These are phyloP conservation scores for Cladobotryum mycophilum DNA, from an alignment of 2,329 filamentous ascomycete genomes.

Conservation along the genomic window DNA sequence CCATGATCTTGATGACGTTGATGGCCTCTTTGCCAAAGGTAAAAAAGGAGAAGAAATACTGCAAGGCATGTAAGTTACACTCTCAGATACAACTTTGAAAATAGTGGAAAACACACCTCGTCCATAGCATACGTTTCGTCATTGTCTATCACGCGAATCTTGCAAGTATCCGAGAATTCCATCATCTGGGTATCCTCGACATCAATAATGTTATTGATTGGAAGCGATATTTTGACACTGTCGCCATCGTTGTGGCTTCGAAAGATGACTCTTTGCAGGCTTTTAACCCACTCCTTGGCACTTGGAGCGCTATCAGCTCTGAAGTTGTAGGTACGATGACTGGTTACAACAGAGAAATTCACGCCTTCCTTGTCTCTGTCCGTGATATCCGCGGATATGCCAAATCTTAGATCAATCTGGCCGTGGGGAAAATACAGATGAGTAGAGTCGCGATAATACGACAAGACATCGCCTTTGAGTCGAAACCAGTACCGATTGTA, in stretches of 20 bases:
- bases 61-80: background rate
- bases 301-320: constrained; percentile 80
- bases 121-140: constrained; percentile 94
- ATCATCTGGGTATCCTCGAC: constrained; percentile 88
- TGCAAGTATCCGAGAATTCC: constrained; percentile 88
- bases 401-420: constrained; percentile 87
- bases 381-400: constrained; percentile 73
- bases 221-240: constrained; percentile 91
- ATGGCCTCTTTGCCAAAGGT: constrained; percentile 78
- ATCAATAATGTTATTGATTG: constrained; percentile 82
- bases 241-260: constrained; percentile 93
- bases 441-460: constrained; percentile 78
- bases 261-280: constrained; percentile 90
- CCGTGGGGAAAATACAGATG: constrained; percentile 88
- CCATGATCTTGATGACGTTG: constrained; percentile 65
- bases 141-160: constrained; percentile 86
- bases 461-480: constrained; percentile 83
- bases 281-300: constrained; percentile 95
- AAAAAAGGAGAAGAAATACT: constrained; percentile 98
- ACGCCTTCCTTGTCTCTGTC: constrained; percentile 73
- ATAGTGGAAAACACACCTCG: constrained; percentile 89
- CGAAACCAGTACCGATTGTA: constrained; percentile 92
- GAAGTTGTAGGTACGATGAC: constrained; percentile 79
- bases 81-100: too few species aligned
- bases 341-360: constrained; percentile 74